These are phyloP conservation scores for Phoma herbarum DNA, from an alignment of 2,329 filamentous ascomycete genomes.

Conservation along the genomic window DNA sequence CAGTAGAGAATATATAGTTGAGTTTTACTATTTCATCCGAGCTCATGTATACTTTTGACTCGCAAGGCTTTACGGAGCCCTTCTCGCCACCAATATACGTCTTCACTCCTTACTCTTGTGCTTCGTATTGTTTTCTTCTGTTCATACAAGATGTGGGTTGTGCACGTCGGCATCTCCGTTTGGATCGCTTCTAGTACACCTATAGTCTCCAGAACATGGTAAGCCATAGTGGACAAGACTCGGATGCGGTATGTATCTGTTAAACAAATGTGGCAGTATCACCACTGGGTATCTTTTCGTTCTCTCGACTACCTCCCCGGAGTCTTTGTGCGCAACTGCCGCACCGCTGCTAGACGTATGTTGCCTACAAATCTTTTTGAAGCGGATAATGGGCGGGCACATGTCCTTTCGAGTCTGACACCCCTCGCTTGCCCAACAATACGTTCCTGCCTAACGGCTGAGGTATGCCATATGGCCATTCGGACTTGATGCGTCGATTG, in stretches of 20 bases:
- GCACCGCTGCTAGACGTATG: not conserved
- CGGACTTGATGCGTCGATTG: not conserved
- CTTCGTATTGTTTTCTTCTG: too few species aligned
- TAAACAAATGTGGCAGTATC: not conserved
- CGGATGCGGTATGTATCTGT: not conserved
- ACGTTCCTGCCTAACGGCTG: not conserved
- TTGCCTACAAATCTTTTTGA: not conserved
- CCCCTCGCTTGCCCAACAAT: not conserved
- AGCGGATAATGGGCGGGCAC: not conserved
- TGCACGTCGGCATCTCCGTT: too few species aligned
- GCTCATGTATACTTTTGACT: too few species aligned
- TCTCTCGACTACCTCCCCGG: not conserved
- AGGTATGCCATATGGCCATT: not conserved
- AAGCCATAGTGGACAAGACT: too few species aligned
- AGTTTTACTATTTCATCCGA: too few species aligned
- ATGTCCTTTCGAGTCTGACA: not conserved
- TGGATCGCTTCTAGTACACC: too few species aligned
- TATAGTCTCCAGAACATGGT: too few species aligned
- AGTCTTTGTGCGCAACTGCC: not conserved
- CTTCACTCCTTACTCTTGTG: too few species aligned
- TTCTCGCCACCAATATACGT: too few species aligned
- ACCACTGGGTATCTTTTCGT: slow-evolving; percentile 6
- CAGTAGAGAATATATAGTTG: too few species aligned
- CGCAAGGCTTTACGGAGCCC: too few species aligned
- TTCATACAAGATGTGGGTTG: too few species aligned